These are phyloP conservation scores for Colletotrichum chrysophilum DNA, from an alignment of 2,329 filamentous ascomycete species.

Conservation along the genomic window DNA sequence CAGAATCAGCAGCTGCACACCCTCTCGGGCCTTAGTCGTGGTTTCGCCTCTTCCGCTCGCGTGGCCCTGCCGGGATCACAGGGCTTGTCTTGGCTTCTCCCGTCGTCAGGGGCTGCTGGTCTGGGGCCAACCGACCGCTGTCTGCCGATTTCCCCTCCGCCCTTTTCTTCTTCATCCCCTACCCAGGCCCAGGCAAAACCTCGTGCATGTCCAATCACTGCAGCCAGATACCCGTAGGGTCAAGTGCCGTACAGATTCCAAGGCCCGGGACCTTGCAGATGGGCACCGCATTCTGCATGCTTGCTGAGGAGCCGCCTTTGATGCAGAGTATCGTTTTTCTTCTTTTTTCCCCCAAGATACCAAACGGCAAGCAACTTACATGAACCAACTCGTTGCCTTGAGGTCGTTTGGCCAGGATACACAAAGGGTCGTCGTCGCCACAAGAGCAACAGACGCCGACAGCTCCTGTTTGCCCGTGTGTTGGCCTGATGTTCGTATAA, in stretches of 20 bases:
- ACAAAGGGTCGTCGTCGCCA: background rate
- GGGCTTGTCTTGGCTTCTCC: background rate
- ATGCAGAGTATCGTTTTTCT: background rate
- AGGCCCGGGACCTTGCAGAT: background rate
- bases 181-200: background rate
- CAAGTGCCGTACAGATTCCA: background rate
- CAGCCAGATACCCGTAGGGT: background rate
- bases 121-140: background rate
- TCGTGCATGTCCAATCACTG: background rate
- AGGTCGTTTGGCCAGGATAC: background rate
- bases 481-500: background rate
- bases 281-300: background rate
- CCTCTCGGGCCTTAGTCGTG: background rate
- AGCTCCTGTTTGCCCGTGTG: background rate
- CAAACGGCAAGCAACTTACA: background rate
- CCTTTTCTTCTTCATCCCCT: background rate
- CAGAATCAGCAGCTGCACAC: background rate
- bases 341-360: background rate
- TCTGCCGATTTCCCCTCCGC: background rate
- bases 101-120: background rate
- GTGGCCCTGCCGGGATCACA: constrained; percentile 8
- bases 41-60: constrained; percentile 3
- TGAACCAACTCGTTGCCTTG: background rate
- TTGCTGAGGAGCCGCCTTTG: background rate
- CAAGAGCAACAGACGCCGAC: background rate